These are phyloP conservation scores for Spinacia oleracea DNA, from an alignment of 179 eudicot species.

Conservation along the genomic window DNA sequence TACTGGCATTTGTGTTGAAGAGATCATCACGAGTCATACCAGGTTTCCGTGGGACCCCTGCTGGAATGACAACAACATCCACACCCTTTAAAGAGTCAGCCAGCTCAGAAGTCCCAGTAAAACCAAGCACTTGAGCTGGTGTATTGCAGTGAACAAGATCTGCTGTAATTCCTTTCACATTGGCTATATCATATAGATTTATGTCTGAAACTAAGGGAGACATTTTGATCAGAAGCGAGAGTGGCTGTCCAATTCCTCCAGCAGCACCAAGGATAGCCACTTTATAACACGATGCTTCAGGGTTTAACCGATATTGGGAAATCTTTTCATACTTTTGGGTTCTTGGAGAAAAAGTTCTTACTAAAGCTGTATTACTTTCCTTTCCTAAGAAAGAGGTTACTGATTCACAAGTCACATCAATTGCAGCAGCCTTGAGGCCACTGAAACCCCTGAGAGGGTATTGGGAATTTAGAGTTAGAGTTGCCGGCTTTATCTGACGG, in stretches of 20 bases:
- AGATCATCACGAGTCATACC: conserved; percentile 71
- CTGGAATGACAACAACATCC: conserved; percentile 60
- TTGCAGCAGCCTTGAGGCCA: conserved; percentile 36
- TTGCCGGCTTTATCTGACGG: conserved; percentile 34
- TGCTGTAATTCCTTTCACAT: conserved; percentile 59
- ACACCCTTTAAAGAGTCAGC: conserved; percentile 45
- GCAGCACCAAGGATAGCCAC: conserved; percentile 68
- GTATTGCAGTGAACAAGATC: conserved; percentile 69
- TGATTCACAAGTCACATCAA: conserved; percentile 20
- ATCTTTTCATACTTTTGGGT: conserved; percentile 31
- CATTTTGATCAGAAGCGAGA: conserved; percentile 59
- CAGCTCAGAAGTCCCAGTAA: conserved; percentile 45
- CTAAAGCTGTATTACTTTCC: conserved; percentile 20
- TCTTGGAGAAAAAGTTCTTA: conserved; percentile 29
- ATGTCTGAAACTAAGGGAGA: conserved; percentile 52
- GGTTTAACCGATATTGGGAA: conserved; percentile 22
- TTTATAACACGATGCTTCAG: conserved; percentile 48
- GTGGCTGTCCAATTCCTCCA: conserved; percentile 69
- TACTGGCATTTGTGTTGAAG: conserved; percentile 53
- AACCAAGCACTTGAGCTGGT: conserved; percentile 49
- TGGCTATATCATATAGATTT: conserved; percentile 62
- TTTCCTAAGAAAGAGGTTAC: conserved; percentile 28
- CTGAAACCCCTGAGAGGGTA: conserved; percentile 37
- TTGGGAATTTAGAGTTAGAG: conserved; percentile 36
- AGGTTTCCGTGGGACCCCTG: conserved; percentile 67